phyloP scores from a whole-genome alignment of 768 basidiomycete genomes.

The Boletus rubroflammeus region DNA sequence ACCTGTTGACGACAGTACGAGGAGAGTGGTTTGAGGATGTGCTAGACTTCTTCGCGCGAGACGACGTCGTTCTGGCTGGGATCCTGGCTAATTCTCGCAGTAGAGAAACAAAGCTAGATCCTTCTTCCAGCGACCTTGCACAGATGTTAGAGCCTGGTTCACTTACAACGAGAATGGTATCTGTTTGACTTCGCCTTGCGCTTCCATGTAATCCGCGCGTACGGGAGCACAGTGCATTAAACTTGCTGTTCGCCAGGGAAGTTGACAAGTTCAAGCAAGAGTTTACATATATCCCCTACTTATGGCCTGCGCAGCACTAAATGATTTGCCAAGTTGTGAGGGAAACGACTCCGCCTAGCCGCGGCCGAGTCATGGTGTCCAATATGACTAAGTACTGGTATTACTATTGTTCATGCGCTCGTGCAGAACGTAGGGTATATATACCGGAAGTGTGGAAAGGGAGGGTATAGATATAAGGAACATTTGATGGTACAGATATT shows the following conservation, averaged over 20 bases:
- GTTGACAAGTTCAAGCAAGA: neutral
- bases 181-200: constrained; percentile 7
- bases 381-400: neutral
- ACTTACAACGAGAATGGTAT: constrained; percentile 47
- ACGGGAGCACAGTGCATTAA: neutral
- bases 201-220: constrained; percentile 16
- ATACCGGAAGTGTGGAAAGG: constrained; percentile 8
- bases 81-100: constrained; percentile 42
- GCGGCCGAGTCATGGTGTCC: too few species aligned
- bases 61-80: constrained; percentile 18
- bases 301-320: neutral
- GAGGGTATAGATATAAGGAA: constrained; percentile 29
- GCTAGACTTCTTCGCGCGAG: constrained; percentile 7
- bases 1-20: constrained; percentile 39
- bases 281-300: neutral
- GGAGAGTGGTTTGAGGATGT: constrained; percentile 31
- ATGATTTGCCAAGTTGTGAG: neutral
- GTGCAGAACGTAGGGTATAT: constrained; percentile 12
- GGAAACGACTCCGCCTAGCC: neutral
- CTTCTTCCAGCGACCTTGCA: constrained; percentile 1
- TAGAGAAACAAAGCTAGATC: constrained; percentile 46
- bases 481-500: constrained; percentile 14
- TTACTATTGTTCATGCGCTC: neutral
- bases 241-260: neutral
- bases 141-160: neutral